phyloP scores from a whole-genome alignment of 2,329 filamentous ascomycete genomes.

The Cryphonectria parasitica region DNA sequence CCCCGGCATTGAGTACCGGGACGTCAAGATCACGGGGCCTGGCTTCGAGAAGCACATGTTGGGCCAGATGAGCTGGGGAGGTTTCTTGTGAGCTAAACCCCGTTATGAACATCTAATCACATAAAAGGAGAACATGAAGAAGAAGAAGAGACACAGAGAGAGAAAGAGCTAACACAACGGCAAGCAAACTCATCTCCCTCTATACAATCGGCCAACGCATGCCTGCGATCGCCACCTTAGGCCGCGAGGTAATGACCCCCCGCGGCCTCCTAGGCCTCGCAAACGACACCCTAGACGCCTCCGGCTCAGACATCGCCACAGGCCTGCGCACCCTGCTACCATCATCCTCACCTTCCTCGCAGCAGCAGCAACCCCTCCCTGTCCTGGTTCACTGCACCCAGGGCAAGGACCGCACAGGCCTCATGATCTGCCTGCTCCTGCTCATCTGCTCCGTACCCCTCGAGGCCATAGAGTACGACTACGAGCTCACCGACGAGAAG shows the following conservation, averaged over 20 bases:
- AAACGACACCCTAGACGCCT: conserved; percentile 70
- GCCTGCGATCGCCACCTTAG: conserved; percentile 71
- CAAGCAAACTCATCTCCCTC: conserved; percentile 64
- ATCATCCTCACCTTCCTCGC: conserved; percentile 34
- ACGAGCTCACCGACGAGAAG: conserved; percentile 64
- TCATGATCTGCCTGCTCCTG: conserved; percentile 70
- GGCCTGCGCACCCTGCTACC: conserved; percentile 31
- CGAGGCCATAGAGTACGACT: conserved; percentile 71
- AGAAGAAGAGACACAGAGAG: too few relatives aligned
- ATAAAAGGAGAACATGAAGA: too few relatives aligned
- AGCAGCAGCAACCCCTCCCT: conserved; percentile 51
- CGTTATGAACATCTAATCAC: background rate
- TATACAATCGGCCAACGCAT: conserved; percentile 69
- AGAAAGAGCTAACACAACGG: background rate
- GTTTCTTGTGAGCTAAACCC: conserved; percentile 56
- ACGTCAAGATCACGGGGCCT: conserved; percentile 75
- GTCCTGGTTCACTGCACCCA: conserved; percentile 83
- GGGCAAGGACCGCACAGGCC: conserved; percentile 82
- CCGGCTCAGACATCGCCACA: conserved; percentile 61
- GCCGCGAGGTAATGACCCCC: conserved; percentile 70
- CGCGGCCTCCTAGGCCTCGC: conserved; percentile 74
- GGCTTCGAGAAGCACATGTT: conserved; percentile 71
- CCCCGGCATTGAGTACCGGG: conserved; percentile 62
- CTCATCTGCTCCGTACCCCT: conserved; percentile 63
- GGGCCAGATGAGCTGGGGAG: conserved; percentile 68